Evolutionary conservation across 768 basidiomycete species (phyloP), one percentile per base, ranked within the genome.

Genomic region (Macrolepiota dolichaula): DNA sequence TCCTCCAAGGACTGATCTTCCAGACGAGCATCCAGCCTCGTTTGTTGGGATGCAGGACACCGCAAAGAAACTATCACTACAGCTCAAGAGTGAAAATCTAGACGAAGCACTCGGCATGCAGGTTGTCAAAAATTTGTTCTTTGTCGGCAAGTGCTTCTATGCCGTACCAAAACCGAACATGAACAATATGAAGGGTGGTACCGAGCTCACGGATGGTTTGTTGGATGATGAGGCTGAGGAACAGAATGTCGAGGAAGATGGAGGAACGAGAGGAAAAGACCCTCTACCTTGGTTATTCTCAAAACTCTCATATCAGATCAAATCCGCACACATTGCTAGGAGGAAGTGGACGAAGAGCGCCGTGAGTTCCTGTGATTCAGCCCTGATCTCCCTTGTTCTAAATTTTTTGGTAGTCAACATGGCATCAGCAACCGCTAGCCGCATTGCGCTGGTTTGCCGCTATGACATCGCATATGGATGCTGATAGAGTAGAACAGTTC

Each of bases 361-460:
- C 51, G 88, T 88, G 69, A 56, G 83, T 70, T 12, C 22, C 37
- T 15, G 4, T 9, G 13, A 55, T 35, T 51, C 2, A n/a, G 19
- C 12, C 58, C 57, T 19, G 51, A 56, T 57, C 25, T 9, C 56
- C 32, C 38, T 49, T 27, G 36, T 60, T n/a, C 52, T 64, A 3
- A 37, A 52, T 24, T 67, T 51, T 64, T 36, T 22, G 15, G 52
- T 68, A 97, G 93, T 74, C 78, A 0, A 89, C 88, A 68, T 98
- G 96, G 94, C 79, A 85, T 3, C 83, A 89, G 29, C 91, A 94
- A 61, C 91, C 94, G 0, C 73, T 89, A 1, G 85, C 93, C 0
- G 84, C 89, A 44, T 72, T 99, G 49, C 88, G 92, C 15, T 97
- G 94, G 89, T 97, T 98, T 67, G 97, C 95, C 0, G 96, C 94